Evolutionary conservation across 768 basidiomycete genomes (phyloP).

Genomic region (Tephrocybe sp.): DNA sequence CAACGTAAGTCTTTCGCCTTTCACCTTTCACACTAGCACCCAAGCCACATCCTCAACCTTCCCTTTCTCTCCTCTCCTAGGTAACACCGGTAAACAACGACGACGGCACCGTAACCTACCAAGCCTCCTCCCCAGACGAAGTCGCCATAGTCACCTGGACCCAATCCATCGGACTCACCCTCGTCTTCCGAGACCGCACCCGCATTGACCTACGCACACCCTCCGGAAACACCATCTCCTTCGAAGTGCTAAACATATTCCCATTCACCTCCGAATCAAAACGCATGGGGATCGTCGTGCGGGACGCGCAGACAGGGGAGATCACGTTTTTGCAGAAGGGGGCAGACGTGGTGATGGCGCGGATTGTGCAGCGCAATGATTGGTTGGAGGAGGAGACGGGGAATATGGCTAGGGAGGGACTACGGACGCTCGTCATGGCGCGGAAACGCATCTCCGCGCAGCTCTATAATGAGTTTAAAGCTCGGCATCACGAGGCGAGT

Average conservation of each 20-base stretch:
- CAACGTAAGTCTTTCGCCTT: constrained; percentile 56
- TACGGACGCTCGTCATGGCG: constrained; percentile 92
- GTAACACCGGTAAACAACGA: constrained; percentile 95
- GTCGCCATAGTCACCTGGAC: constrained; percentile 99
- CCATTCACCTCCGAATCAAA: constrained; percentile 99
- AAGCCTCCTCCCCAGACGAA: constrained; percentile 98
- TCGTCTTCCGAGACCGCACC: constrained; percentile 86
- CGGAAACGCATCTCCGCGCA: constrained; percentile 75
- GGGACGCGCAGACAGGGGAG: constrained; percentile 71
- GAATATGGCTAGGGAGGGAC: constrained; percentile 96
- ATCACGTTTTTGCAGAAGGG: constrained; percentile 94
- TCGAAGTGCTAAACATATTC: constrained; percentile 91
- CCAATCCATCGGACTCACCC: constrained; percentile 87
- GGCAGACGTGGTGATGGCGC: constrained; percentile 97
- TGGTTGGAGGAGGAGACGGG: constrained; percentile 99
- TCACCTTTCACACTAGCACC: not conserved
- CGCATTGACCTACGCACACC: constrained; percentile 83
- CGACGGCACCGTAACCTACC: constrained; percentile 93
- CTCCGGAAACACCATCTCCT: constrained; percentile 57
- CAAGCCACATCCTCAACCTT: not conserved
- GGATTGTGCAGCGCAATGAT: constrained; percentile 93
- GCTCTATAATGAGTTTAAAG: constrained; percentile 72
- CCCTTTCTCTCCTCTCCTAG: constrained; percentile 35
- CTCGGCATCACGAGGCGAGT: constrained; percentile 72
- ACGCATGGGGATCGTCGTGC: constrained; percentile 97